Conservation (phyloP, 202 grass and related monocot genomes). For the Bolboschoenoplectus hybrid region DNA sequence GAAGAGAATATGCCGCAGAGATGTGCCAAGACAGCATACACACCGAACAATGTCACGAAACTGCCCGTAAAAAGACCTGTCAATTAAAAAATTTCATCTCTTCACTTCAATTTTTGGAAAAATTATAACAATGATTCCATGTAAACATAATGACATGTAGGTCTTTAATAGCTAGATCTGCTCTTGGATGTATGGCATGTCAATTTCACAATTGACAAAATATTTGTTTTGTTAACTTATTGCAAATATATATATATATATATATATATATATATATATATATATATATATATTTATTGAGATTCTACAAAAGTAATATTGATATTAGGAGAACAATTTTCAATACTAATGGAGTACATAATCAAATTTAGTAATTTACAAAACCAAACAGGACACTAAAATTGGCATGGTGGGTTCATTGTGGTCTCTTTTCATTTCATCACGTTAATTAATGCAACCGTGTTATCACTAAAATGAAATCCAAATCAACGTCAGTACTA, state of each 20-base stretch:
- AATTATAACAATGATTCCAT: neutral
- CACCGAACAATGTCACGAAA: constrained; percentile 45
- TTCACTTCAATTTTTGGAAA: neutral
- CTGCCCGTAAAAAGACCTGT: constrained; percentile 55
- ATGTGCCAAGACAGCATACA: constrained; percentile 45
- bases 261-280: constrained; percentile 2
- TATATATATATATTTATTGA: neutral
- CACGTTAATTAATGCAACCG: constrained; percentile 12
- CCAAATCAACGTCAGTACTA: neutral
- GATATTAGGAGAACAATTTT: neutral
- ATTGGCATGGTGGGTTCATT: neutral
- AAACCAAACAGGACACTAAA: neutral
- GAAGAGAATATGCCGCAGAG: constrained; percentile 47
- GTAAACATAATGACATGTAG: neutral
- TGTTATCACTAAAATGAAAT: neutral
- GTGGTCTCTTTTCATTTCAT: neutral
- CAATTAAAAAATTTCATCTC: neutral
- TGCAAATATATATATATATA: neutral
- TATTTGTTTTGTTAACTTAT: neutral
- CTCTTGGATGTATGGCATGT: neutral
- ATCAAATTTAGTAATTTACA: neutral
- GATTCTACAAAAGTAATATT: neutral
- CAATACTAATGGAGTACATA: neutral
- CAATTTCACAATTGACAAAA: neutral
- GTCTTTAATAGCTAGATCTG: neutral